A percentile compares a stretch with the other conserved stretches of the same genome.
Evolutionary conservation across 805 yeast species (phyloP).

Genomic region (Martiniozyma abietophila): DNA sequence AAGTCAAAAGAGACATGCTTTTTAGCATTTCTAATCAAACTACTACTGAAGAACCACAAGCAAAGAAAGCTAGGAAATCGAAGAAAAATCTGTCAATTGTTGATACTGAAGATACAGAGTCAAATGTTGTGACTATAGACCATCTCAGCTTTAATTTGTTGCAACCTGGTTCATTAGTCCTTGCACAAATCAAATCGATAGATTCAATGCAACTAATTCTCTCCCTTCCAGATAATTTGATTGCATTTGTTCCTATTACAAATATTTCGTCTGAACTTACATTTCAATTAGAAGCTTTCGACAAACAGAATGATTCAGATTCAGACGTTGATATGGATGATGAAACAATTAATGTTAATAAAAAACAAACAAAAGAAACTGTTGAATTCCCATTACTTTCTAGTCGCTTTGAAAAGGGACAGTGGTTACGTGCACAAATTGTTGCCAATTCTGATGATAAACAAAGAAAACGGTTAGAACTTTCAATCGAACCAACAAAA

Average conservation of each 20-base stretch:
- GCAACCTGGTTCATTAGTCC: conserved; percentile 59
- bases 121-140: conserved; percentile 54
- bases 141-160: conserved; percentile 53
- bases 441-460: conserved; percentile 35
- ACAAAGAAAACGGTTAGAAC: conserved; percentile 51
- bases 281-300: conserved; percentile 44
- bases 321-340: conserved; percentile 21
- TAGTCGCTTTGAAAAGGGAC: conserved; percentile 57
- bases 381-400: conserved; percentile 48
- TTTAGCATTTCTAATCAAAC: conserved; percentile 25
- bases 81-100: conserved; percentile 23
- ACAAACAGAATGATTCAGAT: conserved; percentile 37
- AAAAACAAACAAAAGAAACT: conserved; percentile 18
- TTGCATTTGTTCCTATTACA: conserved; percentile 71
- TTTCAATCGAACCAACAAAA: conserved; percentile 63
- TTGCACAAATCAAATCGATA: conserved; percentile 67
- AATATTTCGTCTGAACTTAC: conserved; percentile 60
- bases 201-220: conserved; percentile 55
- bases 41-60: conserved; percentile 23
- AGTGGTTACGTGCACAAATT: conserved; percentile 81
- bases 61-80: conserved; percentile 23
- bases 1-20: conserved; percentile 81
- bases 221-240: conserved; percentile 70
- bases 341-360: conserved; percentile 22
- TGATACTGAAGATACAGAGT: conserved; percentile 17